Percentiles rank a stretch among this genome's conserved stretches.
Evolutionary conservation across 768 basidiomycete species (phyloP).

Genomic region (Xerocomellus amylosporus): DNA sequence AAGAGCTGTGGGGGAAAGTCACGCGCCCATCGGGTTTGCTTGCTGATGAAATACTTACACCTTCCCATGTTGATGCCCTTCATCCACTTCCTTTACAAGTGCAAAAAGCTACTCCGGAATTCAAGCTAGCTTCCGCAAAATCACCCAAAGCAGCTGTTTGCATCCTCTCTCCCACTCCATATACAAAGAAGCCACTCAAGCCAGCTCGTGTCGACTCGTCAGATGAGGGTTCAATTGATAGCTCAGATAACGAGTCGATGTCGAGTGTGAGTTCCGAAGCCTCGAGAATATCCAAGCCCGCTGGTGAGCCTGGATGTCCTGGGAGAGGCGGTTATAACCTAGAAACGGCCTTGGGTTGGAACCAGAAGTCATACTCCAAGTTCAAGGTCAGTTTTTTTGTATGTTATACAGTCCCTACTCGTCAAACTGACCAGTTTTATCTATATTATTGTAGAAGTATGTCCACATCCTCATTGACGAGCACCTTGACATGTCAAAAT

Average conservation of each 20-base stretch:
- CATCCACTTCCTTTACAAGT: neutral
- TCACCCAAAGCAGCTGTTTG: neutral
- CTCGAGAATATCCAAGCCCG: conserved; percentile 26
- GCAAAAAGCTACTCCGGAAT: neutral
- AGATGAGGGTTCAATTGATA: neutral
- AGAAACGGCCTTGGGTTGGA: conserved; percentile 14
- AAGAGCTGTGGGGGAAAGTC: conserved; percentile 2
- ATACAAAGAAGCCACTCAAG: neutral
- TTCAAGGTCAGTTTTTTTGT: conserved; percentile 20
- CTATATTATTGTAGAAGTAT: neutral
- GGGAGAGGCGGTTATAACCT: conserved; percentile 28
- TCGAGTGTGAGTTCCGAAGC: neutral
- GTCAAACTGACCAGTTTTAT: too few species aligned
- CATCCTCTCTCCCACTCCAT: neutral
- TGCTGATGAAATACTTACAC: neutral
- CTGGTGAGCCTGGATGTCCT: conserved; percentile 21
- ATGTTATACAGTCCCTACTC: neutral
- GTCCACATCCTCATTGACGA: neutral
- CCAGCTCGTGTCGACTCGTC: neutral
- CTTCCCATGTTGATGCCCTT: neutral
- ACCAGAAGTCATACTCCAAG: conserved; percentile 7
- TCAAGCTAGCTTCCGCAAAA: neutral
- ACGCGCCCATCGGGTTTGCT: neutral
- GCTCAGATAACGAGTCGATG: neutral
- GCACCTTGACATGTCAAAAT: conserved; percentile 7